Evolutionary conservation across 148 eudicot genomes (phyloP).

Genomic region (Cornus florida): DNA sequence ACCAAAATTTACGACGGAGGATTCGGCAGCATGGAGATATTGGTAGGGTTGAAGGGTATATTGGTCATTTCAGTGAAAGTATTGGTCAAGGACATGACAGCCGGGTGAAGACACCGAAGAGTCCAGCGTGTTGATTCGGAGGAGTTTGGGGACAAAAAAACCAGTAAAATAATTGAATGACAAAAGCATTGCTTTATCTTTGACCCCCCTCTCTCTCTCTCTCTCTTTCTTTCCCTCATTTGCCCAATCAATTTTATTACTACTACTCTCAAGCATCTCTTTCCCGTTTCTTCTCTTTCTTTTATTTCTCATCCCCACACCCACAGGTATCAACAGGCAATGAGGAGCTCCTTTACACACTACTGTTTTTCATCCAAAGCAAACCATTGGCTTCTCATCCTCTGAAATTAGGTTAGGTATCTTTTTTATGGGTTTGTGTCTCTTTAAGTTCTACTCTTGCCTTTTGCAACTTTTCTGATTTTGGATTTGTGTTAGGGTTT

Average conservation of each 20-base stretch:
- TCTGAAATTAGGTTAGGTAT: conserved; percentile 3
- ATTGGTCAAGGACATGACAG: no score
- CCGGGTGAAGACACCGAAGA: background rate
- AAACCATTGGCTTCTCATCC: conserved; percentile 3
- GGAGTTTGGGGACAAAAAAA: background rate
- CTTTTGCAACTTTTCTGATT: conserved; percentile 4
- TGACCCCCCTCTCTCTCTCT: conserved; percentile 1
- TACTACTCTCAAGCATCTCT: background rate
- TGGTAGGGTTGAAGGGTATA: background rate
- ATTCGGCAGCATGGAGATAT: no score
- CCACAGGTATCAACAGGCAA: conserved; percentile 4
- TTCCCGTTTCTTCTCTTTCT: background rate
- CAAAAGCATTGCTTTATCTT: background rate
- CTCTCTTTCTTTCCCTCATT: background rate
- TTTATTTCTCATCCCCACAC: background rate
- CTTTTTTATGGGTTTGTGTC: background rate
- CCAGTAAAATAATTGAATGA: background rate
- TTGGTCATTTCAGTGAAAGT: background rate
- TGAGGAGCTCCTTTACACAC: conserved; percentile 1
- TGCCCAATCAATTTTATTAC: conserved; percentile 12
- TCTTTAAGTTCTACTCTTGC: background rate
- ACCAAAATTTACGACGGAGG: background rate
- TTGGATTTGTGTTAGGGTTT: conserved; percentile 16
- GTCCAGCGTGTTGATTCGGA: background rate
- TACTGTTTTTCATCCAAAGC: conserved; percentile 3